Evolutionary conservation across 495 filamentous ascomycete genomes (phyloP).

Genomic region (Lichina pygmaea): DNA sequence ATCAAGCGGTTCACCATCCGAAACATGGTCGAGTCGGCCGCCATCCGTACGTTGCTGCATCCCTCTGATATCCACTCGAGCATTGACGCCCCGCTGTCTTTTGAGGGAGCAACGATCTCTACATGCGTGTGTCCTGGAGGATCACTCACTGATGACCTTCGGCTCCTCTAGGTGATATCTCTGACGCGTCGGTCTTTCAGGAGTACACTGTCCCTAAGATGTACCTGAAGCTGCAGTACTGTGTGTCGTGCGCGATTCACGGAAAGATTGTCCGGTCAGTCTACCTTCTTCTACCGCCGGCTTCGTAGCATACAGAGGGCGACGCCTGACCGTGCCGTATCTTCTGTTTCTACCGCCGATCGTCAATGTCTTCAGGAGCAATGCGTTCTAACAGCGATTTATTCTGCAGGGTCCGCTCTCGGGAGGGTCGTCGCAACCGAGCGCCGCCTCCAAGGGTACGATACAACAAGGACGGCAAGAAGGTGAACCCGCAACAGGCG

Average conservation of each 20-base stretch:
- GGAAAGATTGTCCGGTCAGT: conserved; percentile 99
- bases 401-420: conserved; percentile 64
- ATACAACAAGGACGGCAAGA: conserved; percentile 99
- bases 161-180: conserved; percentile 71
- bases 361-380: neutral
- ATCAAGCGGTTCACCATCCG: conserved; percentile 99
- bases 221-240: conserved; percentile 99
- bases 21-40: conserved; percentile 99
- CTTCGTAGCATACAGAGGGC: neutral
- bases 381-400: neutral
- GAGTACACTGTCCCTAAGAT: conserved; percentile 99
- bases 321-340: neutral
- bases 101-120: neutral
- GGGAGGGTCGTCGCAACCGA: conserved; percentile 93
- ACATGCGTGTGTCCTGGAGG: neutral
- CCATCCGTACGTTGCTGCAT: conserved; percentile 63
- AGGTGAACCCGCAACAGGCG: conserved; percentile 79
- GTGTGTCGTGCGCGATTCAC: conserved; percentile 98
- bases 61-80: neutral
- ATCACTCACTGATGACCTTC: conserved; percentile 2
- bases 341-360: neutral
- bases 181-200: conserved; percentile 92
- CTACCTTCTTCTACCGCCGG: too few relatives aligned
- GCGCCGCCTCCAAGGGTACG: conserved; percentile 87
- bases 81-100: neutral